Conservation (phyloP, 2,329 filamentous ascomycete genomes). For the Calonectria pseudoreteaudii region DNA sequence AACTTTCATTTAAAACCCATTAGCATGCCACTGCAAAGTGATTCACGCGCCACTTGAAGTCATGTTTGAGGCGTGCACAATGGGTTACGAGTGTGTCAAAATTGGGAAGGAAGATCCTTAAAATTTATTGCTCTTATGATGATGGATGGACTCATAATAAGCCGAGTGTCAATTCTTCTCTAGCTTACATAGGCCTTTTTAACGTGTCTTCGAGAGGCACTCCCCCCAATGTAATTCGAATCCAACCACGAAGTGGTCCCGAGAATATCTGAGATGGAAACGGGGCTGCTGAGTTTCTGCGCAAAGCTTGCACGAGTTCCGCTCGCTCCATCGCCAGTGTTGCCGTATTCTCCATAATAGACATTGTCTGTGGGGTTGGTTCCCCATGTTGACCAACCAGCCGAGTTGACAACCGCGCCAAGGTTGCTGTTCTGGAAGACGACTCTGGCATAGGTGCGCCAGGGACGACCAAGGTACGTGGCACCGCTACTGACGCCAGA, state of each 20-base stretch:
- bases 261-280: conserved; percentile 23
- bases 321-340: conserved; percentile 66
- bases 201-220: neutral
- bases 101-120: no score
- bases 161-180: neutral
- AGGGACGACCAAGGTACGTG: conserved; percentile 60
- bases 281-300: conserved; percentile 42
- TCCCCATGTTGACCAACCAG: conserved; percentile 69
- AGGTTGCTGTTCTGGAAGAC: conserved; percentile 63
- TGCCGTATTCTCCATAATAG: conserved; percentile 67
- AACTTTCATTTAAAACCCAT: no score
- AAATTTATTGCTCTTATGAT: no score
- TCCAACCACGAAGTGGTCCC: conserved; percentile 30
- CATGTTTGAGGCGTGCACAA: no score
- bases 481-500: conserved; percentile 44
- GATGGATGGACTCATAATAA: neutral
- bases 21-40: no score
- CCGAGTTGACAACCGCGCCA: conserved; percentile 47
- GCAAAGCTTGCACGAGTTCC: conserved; percentile 63
- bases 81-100: no score
- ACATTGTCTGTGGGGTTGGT: conserved; percentile 63
- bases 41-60: no score
- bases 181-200: neutral
- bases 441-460: conserved; percentile 58
- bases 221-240: conserved; percentile 18